Evolutionary conservation across 2,329 filamentous ascomycete genomes (phyloP).

Genomic region (Aphanocladium album): DNA sequence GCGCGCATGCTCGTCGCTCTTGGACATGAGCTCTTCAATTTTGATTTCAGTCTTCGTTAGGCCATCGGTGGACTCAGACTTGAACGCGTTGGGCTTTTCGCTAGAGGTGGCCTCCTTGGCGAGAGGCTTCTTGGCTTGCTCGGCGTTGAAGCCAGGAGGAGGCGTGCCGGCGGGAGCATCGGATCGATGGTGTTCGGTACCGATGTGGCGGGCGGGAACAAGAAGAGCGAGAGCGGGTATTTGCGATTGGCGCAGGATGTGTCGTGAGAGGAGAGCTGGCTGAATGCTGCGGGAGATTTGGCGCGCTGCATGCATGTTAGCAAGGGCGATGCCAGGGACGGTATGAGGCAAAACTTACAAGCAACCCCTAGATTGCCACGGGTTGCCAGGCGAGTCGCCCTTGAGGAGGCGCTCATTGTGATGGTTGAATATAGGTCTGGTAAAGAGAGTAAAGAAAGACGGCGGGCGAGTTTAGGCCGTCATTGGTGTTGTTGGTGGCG

Average conservation of each 20-base stretch:
- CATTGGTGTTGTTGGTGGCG: slow-evolving; percentile 2
- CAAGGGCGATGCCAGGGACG: slow-evolving; percentile 4
- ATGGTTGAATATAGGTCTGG: background rate
- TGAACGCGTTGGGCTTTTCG: slow-evolving; percentile 26
- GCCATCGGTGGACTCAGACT: slow-evolving; percentile 20
- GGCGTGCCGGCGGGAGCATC: slow-evolving; percentile 49
- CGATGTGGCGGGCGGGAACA: slow-evolving; percentile 50
- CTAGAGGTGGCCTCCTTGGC: slow-evolving; percentile 45
- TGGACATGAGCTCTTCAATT: slow-evolving; percentile 57
- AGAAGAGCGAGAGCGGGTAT: slow-evolving; percentile 51
- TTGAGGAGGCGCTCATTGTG: slow-evolving; percentile 53
- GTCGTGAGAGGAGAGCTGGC: slow-evolving; percentile 42
- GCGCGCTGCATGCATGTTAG: slow-evolving; percentile 34
- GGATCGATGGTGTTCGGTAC: slow-evolving; percentile 54
- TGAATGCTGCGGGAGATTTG: slow-evolving; percentile 43
- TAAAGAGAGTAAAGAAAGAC: background rate
- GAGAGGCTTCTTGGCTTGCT: slow-evolving; percentile 81
- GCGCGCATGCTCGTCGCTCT: slow-evolving; percentile 57
- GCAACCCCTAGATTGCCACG: slow-evolving; percentile 48
- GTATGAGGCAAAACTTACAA: slow-evolving; percentile 31
- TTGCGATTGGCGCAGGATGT: slow-evolving; percentile 41
- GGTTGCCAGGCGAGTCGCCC: slow-evolving; percentile 50
- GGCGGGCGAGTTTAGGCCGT: background rate
- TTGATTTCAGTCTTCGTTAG: slow-evolving; percentile 35
- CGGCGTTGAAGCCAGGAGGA: slow-evolving; percentile 86